phyloP scores from a whole-genome alignment of 2,329 filamentous ascomycete species.

The Colletotrichum echinochloae region DNA sequence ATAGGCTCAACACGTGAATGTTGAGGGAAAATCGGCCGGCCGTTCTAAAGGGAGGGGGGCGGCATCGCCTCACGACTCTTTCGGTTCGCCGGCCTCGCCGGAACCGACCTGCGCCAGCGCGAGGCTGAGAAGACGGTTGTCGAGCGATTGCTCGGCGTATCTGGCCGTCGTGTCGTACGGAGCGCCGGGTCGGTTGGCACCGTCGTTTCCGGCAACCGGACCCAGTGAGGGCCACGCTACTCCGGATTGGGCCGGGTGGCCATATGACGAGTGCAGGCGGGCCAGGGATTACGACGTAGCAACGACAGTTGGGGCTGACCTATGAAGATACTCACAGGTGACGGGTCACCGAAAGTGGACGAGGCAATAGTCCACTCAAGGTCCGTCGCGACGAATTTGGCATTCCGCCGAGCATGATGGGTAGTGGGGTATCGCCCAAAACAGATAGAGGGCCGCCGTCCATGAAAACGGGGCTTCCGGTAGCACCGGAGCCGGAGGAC shows the following conservation, averaged over 20 bases:
- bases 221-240: not conserved
- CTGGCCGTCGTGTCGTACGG: not conserved
- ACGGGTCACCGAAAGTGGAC: slow-evolving; percentile 14
- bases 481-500: not conserved
- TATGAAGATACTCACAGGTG: not conserved
- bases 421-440: slow-evolving; percentile 3
- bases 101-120: not conserved
- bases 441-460: not conserved
- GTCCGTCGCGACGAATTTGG: not conserved
- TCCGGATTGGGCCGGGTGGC: not conserved
- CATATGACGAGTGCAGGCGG: not conserved
- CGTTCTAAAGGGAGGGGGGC: not conserved
- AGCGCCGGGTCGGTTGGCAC: not conserved
- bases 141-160: not conserved
- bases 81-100: not conserved
- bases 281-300: not conserved
- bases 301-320: not conserved
- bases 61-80: not conserved
- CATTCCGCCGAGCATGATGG: not conserved
- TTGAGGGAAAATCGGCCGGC: not conserved
- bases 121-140: not conserved
- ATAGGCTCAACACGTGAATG: not conserved
- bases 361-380: not conserved
- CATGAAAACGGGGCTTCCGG: not conserved
- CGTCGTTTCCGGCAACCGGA: not conserved